Conservation (phyloP, 192 early-diverging fungal genomes). For the Spizellomyces sp. region DNA sequence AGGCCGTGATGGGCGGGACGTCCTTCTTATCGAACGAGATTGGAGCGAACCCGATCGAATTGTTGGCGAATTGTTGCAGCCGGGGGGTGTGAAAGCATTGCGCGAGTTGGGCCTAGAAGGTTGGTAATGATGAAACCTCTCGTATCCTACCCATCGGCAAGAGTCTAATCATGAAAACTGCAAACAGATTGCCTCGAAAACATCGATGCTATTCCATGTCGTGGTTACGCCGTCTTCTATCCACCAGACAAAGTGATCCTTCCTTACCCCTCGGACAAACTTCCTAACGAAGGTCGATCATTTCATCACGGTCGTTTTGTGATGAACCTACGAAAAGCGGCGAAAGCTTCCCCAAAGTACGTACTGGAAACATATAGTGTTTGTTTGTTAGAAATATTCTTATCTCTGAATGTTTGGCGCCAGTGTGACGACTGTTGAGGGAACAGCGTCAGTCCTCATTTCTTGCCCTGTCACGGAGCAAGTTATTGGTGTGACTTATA, state of each 20-base stretch:
- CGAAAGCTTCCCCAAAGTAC: constrained; percentile 35
- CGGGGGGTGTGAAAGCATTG: constrained; percentile 86
- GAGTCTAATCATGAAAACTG: not conserved
- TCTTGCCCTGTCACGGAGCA: constrained; percentile 39
- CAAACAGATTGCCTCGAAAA: constrained; percentile 69
- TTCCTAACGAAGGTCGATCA: constrained; percentile 66
- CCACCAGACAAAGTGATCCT: constrained; percentile 64
- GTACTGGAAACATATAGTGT: not conserved
- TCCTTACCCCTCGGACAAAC: constrained; percentile 66
- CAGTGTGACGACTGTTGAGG: constrained; percentile 79
- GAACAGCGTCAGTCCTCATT: constrained; percentile 71
- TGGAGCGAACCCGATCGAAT: constrained; percentile 95
- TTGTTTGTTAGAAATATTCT: no score
- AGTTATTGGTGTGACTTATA: constrained; percentile 56
- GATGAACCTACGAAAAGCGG: constrained; percentile 78
- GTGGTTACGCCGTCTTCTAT: constrained; percentile 87
- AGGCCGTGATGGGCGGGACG: constrained; percentile 69
- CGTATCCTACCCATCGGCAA: no score
- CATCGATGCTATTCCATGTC: constrained; percentile 81
- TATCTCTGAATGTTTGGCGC: not conserved
- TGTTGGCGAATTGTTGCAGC: constrained; percentile 96
- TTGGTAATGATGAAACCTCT: constrained; percentile 27
- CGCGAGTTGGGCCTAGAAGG: constrained; percentile 72
- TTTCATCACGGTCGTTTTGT: constrained; percentile 97
- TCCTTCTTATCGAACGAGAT: constrained; percentile 81